A percentile compares a stretch with the other conserved stretches of the same genome.
Evolutionary conservation across 257 asterid species (phyloP).

Genomic region (Solanum medicagineum): DNA sequence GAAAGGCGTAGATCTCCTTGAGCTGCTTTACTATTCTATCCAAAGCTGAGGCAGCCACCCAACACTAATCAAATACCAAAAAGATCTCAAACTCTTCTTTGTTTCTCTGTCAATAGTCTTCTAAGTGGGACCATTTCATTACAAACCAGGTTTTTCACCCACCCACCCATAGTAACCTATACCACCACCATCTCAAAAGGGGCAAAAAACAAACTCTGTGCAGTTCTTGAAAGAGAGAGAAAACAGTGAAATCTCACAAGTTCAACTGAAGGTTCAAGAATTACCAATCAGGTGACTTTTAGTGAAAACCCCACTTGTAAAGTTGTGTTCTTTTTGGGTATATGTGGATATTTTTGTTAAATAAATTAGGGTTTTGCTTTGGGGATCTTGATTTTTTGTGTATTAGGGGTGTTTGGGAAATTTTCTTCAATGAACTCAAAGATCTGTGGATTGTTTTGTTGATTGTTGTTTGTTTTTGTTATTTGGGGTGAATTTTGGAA

Average conservation of each 20-base stretch:
- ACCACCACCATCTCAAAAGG: neutral
- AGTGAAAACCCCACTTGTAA: neutral
- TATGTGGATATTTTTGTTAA: neutral
- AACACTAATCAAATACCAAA: neutral
- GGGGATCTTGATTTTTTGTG: neutral
- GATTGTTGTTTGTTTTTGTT: constrained; percentile 1
- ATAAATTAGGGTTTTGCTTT: neutral
- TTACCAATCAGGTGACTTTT: neutral
- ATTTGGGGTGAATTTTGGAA: neutral
- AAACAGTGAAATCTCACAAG: neutral
- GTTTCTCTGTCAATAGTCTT: neutral
- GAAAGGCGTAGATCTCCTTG: neutral
- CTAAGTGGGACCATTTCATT: neutral
- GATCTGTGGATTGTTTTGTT: neutral
- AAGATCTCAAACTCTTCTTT: constrained; percentile 1
- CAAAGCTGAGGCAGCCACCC: neutral
- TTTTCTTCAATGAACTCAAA: neutral
- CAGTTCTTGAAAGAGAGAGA: neutral
- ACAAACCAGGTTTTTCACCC: neutral
- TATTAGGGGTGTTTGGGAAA: neutral
- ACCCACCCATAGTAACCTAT: neutral
- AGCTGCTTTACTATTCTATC: neutral
- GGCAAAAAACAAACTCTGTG: neutral
- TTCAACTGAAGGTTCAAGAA: neutral
- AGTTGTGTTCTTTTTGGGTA: neutral